Percentiles rank a stretch among this genome's conserved stretches.
These are phyloP conservation scores for Colletotrichum sojae DNA, from an alignment of 2,329 filamentous ascomycete genomes.

Conservation along the genomic window DNA sequence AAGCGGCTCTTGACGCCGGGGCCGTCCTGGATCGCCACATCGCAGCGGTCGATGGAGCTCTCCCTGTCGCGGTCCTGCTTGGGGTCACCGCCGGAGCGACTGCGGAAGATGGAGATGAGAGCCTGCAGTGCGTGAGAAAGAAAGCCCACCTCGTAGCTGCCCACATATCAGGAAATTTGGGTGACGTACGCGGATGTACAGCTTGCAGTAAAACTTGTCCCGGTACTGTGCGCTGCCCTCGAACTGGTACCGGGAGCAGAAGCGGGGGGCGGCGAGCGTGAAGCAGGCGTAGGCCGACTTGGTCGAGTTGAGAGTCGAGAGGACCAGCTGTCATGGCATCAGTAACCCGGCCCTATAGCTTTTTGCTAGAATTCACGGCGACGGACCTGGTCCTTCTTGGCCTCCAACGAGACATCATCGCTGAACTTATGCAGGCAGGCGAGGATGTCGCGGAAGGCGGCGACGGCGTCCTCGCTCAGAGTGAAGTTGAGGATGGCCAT, in stretches of 20 bases:
- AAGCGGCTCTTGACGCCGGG: constrained; percentile 80
- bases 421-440: constrained; percentile 84
- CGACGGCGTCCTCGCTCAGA: constrained; percentile 79
- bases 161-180: background rate
- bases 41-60: constrained; percentile 80
- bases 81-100: constrained; percentile 71
- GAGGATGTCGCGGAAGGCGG: constrained; percentile 79
- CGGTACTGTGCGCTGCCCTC: constrained; percentile 65
- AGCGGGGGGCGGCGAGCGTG: constrained; percentile 74
- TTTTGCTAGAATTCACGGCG: constrained; percentile 19
- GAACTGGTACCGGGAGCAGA: constrained; percentile 82
- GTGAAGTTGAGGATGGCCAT: constrained; percentile 81
- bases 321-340: constrained; percentile 68
- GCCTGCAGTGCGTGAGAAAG: constrained; percentile 57
- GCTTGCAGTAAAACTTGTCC: constrained; percentile 79
- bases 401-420: constrained; percentile 83
- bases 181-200: constrained; percentile 75
- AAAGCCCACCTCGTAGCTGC: background rate
- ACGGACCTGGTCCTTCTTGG: constrained; percentile 75
- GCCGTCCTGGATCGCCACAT: constrained; percentile 81
- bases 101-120: constrained; percentile 82
- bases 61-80: constrained; percentile 73
- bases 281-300: constrained; percentile 85
- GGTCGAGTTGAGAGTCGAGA: constrained; percentile 84
- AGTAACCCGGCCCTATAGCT: constrained; percentile 40